phyloP scores from a whole-genome alignment of 176 grass and related monocot species.

The Metroxylon sagu region DNA sequence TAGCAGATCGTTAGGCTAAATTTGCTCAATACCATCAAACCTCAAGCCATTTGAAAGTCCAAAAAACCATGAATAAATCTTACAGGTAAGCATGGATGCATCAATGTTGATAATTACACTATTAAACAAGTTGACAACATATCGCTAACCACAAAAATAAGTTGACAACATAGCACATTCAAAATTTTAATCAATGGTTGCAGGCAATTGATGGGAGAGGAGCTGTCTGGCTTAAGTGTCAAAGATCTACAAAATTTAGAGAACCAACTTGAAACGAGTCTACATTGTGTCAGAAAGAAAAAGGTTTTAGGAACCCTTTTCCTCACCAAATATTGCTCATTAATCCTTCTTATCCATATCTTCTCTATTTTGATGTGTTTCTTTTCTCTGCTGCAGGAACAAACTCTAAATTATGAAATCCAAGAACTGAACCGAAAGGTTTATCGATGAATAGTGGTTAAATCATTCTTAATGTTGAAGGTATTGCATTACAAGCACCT shows the following conservation, averaged over 20 bases:
- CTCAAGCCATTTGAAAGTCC: too few relatives aligned
- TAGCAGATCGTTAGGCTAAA: too few relatives aligned
- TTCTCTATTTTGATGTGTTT: neutral
- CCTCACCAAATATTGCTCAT: conserved; percentile 8
- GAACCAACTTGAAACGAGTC: conserved; percentile 31
- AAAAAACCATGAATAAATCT: too few relatives aligned
- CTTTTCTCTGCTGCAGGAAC: conserved; percentile 11
- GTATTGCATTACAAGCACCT: neutral
- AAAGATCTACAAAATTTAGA: conserved; percentile 34
- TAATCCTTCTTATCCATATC: neutral
- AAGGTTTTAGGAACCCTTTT: conserved; percentile 14
- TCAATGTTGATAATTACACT: too few relatives aligned
- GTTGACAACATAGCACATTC: too few relatives aligned
- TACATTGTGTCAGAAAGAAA: conserved; percentile 23
- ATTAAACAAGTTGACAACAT: too few relatives aligned
- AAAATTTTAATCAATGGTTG: neutral
- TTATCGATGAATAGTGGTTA: neutral
- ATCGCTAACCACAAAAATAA: too few relatives aligned
- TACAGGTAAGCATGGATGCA: too few relatives aligned
- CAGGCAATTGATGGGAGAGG: conserved; percentile 40
- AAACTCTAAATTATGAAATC: conserved; percentile 21
- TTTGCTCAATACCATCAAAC: too few relatives aligned
- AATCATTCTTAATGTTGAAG: neutral
- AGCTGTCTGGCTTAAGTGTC: conserved; percentile 23
- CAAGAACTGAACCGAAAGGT: conserved; percentile 28